Conservation (phyloP, 371 early-diverging fungal genomes). For the Mortierella sp. region DNA sequence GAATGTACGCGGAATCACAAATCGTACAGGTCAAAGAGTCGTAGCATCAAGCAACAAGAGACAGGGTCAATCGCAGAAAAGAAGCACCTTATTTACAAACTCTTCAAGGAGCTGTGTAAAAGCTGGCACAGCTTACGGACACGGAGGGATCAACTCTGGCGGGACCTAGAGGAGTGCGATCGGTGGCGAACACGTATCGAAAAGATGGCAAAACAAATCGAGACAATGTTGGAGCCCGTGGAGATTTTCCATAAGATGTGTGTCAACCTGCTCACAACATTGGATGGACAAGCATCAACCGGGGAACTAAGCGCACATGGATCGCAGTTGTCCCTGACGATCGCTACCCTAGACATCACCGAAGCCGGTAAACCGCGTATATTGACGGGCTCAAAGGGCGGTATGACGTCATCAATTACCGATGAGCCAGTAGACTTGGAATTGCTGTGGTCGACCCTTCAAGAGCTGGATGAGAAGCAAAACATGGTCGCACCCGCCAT, state of each 20-base stretch:
- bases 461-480: slow-evolving; percentile 54
- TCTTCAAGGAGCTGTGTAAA: slow-evolving; percentile 26
- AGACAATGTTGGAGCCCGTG: slow-evolving; percentile 53
- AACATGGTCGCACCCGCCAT: slow-evolving; percentile 30
- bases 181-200: slow-evolving; percentile 50
- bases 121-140: slow-evolving; percentile 27
- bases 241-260: slow-evolving; percentile 51
- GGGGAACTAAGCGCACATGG: neutral
- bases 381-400: neutral
- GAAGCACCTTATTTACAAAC: slow-evolving; percentile 26
- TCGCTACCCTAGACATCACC: slow-evolving; percentile 7
- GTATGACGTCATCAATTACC: neutral
- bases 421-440: slow-evolving; percentile 25
- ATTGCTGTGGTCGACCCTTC: slow-evolving; percentile 28
- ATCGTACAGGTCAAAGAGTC: slow-evolving; percentile 12
- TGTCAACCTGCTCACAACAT: slow-evolving; percentile 25
- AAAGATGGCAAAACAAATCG: slow-evolving; percentile 52
- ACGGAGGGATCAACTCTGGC: slow-evolving; percentile 54
- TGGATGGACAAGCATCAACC: slow-evolving; percentile 22
- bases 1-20: slow-evolving; percentile 37
- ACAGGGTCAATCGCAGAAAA: slow-evolving; percentile 39
- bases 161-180: slow-evolving; percentile 45
- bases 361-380: neutral
- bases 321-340: slow-evolving; percentile 2
- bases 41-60: slow-evolving; percentile 29